Evolutionary conservation across 176 grass and related monocot species (phyloP).

Genomic region (Eremochloa ophiuroides): DNA sequence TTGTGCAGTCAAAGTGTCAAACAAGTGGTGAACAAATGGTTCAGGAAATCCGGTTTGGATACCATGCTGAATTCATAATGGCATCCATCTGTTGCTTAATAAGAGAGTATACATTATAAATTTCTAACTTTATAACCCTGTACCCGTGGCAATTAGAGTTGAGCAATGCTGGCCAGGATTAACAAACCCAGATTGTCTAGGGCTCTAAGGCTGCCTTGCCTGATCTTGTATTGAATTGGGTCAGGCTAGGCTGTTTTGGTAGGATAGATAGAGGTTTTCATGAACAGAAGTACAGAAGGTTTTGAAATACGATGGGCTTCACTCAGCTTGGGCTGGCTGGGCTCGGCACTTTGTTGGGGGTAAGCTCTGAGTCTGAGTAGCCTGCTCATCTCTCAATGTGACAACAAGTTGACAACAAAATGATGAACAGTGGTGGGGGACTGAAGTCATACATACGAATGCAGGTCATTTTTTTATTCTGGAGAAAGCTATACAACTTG

Average conservation of each 20-base stretch:
- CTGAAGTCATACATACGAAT: neutral
- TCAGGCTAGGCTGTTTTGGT: neutral
- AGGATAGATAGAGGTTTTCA: too few species aligned
- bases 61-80: neutral
- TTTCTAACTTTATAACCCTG: neutral
- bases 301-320: neutral
- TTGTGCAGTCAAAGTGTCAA: neutral
- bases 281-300: too few species aligned
- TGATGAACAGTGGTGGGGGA: neutral
- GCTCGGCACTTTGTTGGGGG: neutral
- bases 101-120: neutral
- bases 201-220: neutral
- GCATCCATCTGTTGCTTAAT: neutral
- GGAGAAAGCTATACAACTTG: neutral
- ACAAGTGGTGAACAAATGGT: neutral
- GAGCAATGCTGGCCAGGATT: neutral
- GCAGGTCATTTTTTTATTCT: neutral
- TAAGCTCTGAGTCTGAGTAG: neutral
- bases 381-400: neutral
- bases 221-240: neutral
- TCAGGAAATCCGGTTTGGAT: neutral
- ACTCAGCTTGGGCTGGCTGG: neutral
- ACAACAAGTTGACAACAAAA: neutral
- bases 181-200: neutral
- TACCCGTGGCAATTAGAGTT: neutral